Conservation (phyloP, 345 rosid species). For the Streptanthus diversifolius region DNA sequence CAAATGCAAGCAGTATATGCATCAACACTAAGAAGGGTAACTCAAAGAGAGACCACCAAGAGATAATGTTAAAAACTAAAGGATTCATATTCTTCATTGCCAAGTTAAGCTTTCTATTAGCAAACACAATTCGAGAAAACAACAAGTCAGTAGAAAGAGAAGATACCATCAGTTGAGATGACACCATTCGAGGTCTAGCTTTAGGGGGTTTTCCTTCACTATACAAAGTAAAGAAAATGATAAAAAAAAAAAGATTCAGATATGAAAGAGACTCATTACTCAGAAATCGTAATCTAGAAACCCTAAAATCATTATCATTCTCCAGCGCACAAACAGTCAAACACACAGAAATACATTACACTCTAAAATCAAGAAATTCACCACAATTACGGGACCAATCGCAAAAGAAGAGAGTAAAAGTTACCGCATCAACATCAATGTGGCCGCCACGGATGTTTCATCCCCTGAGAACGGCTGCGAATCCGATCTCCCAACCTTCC, state of each 20-base stretch:
- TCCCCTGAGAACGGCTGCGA: neutral
- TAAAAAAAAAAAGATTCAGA: too few species aligned
- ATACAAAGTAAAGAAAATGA: neutral
- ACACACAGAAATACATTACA: too few species aligned
- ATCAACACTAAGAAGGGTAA: neutral
- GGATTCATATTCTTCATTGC: too few species aligned
- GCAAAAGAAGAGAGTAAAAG: neutral
- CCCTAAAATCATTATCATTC: too few species aligned
- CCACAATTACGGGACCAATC: too few species aligned
- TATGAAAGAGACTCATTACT: too few species aligned
- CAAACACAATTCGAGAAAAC: neutral
- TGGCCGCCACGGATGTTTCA: neutral
- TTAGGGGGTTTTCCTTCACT: neutral
- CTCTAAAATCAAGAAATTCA: too few species aligned
- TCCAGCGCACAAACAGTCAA: too few species aligned
- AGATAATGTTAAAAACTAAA: too few species aligned
- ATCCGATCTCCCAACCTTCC: neutral
- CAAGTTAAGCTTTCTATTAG: neutral
- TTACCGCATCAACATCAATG: neutral
- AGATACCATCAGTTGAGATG: neutral
- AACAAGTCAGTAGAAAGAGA: neutral
- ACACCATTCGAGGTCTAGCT: neutral
- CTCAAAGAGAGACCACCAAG: neutral
- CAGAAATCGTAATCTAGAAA: too few species aligned
- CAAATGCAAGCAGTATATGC: neutral